Conservation (phyloP, 371 early-diverging fungal genomes). For the Zopfochytrium polystomum region DNA sequence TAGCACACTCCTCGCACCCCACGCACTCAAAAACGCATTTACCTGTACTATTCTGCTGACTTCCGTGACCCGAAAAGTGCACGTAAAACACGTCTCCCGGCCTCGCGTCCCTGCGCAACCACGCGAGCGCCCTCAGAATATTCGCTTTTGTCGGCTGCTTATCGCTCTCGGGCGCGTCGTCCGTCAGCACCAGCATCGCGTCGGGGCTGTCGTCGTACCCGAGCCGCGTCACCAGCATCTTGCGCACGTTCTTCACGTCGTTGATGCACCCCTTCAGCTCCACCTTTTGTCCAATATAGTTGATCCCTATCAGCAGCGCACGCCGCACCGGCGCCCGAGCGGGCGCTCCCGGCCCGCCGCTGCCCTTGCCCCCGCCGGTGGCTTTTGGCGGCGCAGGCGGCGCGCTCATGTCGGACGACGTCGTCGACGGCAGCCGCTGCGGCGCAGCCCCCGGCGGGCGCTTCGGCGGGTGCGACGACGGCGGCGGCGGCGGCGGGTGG, state of each 20-base stretch:
- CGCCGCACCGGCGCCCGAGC: slow-evolving; percentile 14
- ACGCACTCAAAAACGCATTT: not conserved
- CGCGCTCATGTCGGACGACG: not conserved
- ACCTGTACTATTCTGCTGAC: slow-evolving; percentile 55
- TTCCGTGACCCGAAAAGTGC: slow-evolving; percentile 91
- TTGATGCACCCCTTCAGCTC: slow-evolving; percentile 72
- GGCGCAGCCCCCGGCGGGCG: too few species aligned
- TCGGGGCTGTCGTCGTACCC: slow-evolving; percentile 8
- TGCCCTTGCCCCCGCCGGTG: not conserved
- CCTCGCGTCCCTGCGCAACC: slow-evolving; percentile 80
- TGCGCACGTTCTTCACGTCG: slow-evolving; percentile 71
- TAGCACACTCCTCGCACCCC: not conserved
- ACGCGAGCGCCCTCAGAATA: slow-evolving; percentile 56
- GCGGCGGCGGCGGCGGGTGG: too few species aligned
- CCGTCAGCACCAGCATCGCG: slow-evolving; percentile 8
- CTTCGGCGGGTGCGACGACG: too few species aligned
- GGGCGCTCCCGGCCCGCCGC: not conserved
- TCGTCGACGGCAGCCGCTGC: not conserved
- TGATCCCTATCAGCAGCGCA: slow-evolving; percentile 71
- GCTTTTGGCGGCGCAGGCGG: not conserved
- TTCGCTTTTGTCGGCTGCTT: slow-evolving; percentile 73
- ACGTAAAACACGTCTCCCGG: slow-evolving; percentile 82
- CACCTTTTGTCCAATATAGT: slow-evolving; percentile 66
- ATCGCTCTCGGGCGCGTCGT: slow-evolving; percentile 40
- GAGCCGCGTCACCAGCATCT: slow-evolving; percentile 14